These are phyloP conservation scores for Sideroxylon spinosum DNA, from an alignment of 179 eudicot genomes.

Conservation along the genomic window DNA sequence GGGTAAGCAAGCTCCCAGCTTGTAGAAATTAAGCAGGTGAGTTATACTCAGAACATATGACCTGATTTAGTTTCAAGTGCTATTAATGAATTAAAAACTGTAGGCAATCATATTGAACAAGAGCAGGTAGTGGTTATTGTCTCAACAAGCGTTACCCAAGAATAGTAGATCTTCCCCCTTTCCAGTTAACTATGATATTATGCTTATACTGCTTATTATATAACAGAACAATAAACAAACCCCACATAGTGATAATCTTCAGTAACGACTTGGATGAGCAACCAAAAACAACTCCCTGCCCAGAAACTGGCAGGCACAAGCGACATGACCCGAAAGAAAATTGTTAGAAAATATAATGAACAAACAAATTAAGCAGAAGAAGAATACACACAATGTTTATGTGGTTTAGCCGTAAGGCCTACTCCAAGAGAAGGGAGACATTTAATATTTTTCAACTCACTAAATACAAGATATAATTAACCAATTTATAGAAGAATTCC, in stretches of 20 bases:
- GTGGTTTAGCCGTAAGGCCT: background rate
- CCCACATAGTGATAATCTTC: background rate
- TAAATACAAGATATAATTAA: too few relatives aligned
- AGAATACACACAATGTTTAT: background rate
- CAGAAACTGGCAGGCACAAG: background rate
- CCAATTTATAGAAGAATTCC: too few relatives aligned
- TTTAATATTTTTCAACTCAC: too few relatives aligned
- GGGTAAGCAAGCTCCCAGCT: too few relatives aligned
- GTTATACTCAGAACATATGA: slow-evolving; percentile 5
- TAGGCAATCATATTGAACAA: background rate
- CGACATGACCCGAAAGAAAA: background rate
- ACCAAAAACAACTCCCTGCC: background rate
- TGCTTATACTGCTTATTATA: background rate
- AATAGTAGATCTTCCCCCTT: slow-evolving; percentile 3
- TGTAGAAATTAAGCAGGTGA: background rate
- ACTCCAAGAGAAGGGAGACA: too few relatives aligned
- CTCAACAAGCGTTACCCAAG: background rate
- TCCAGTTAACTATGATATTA: background rate
- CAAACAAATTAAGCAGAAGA: background rate
- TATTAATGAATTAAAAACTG: background rate
- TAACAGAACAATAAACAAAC: background rate
- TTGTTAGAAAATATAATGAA: background rate
- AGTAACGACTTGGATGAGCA: background rate
- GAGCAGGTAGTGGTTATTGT: background rate
- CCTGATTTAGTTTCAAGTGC: background rate